phyloP scores from a whole-genome alignment of 306 rosid genomes.

The Fagus sylvatica region DNA sequence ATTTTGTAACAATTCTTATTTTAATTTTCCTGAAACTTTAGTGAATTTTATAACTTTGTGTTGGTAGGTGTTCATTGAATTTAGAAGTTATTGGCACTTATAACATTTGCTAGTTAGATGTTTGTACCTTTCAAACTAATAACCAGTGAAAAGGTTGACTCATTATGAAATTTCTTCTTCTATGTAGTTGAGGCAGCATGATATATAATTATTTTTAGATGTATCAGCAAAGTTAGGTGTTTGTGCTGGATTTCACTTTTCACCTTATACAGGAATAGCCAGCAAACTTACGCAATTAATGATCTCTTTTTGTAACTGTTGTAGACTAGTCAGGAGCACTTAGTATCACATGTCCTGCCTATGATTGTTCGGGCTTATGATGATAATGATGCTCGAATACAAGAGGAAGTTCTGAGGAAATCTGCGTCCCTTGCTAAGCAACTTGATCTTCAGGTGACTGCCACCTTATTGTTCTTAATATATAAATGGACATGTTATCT shows the following conservation, averaged over 20 bases:
- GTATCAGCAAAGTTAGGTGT: not conserved
- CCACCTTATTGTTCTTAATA: conserved; percentile 22
- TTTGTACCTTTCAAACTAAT: not conserved
- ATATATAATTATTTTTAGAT: not conserved
- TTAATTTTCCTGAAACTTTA: too few relatives aligned
- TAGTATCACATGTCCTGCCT: conserved; percentile 85
- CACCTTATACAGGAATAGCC: not conserved
- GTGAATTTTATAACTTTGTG: too few relatives aligned
- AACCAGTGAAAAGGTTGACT: not conserved
- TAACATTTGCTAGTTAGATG: not conserved
- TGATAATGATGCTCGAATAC: conserved; percentile 89
- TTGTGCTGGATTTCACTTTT: not conserved
- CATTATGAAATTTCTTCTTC: not conserved
- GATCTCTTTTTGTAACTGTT: conserved; percentile 28
- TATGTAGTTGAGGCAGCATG: not conserved
- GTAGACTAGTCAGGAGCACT: conserved; percentile 81
- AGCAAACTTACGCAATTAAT: not conserved
- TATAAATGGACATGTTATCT: not conserved
- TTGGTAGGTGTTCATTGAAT: too few relatives aligned
- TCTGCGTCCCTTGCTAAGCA: conserved; percentile 75
- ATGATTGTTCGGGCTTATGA: conserved; percentile 93
- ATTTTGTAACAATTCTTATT: too few relatives aligned
- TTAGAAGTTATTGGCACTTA: not conserved
- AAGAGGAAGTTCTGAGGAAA: conserved; percentile 93
- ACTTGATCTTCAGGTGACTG: conserved; percentile 80